Percentiles rank a stretch among this genome's conserved stretches.
Evolutionary conservation across 805 yeast species (phyloP).

Genomic region (Ogataea minuta): DNA sequence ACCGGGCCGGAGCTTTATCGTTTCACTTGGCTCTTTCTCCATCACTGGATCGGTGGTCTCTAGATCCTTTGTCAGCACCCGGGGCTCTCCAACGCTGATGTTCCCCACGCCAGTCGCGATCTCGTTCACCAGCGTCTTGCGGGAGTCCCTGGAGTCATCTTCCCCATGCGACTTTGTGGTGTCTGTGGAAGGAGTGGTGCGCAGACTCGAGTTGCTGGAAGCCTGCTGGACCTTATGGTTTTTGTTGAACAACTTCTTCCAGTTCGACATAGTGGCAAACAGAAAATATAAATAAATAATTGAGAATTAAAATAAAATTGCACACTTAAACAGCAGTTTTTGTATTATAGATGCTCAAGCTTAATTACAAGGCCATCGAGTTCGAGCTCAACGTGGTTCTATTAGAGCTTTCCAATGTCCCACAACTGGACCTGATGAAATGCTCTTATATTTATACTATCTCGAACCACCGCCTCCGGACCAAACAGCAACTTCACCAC

Average conservation of each 20-base stretch:
- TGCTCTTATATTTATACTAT: conserved; percentile 51
- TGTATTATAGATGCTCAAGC: conserved; percentile 11
- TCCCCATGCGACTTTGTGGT: conserved; percentile 17
- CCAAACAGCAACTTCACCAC: conserved; percentile 14
- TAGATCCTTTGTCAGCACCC: conserved; percentile 27
- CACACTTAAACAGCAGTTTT: background rate
- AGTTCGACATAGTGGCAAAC: conserved; percentile 29
- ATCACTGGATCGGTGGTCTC: conserved; percentile 35
- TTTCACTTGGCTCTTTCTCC: conserved; percentile 20
- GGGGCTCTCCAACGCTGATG: conserved; percentile 16
- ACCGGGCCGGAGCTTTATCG: conserved; percentile 50
- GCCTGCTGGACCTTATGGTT: conserved; percentile 16
- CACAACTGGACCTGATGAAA: conserved; percentile 63
- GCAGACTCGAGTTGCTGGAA: conserved; percentile 16
- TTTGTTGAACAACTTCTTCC: conserved; percentile 33
- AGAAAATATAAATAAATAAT: conserved; percentile 8
- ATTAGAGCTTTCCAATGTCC: conserved; percentile 77
- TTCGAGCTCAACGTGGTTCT: conserved; percentile 60
- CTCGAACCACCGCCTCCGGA: conserved; percentile 13
- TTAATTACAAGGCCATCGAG: conserved; percentile 32
- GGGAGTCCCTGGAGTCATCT: conserved; percentile 16
- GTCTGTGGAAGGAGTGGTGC: conserved; percentile 12
- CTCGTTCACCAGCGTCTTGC: conserved; percentile 24
- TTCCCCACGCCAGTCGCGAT: conserved; percentile 16
- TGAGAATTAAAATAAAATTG: background rate